These are phyloP conservation scores for Mrakia frigida DNA, from an alignment of 768 basidiomycete genomes.

Conservation along the genomic window DNA sequence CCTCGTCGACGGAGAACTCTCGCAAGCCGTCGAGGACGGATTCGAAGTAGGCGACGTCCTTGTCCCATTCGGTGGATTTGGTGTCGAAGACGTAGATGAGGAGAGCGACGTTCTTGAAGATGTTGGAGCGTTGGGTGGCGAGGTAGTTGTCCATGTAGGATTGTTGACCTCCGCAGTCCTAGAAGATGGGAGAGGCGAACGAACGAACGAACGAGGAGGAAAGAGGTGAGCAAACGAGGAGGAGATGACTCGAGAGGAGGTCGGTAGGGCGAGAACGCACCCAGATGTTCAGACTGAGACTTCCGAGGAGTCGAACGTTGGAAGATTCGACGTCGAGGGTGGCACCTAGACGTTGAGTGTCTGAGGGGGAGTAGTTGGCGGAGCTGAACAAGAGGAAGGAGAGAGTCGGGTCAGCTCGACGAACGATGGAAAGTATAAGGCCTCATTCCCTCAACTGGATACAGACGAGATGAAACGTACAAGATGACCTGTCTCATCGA, in stretches of 20 bases:
- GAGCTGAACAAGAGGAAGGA: conserved; percentile 5
- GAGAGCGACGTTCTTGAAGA: conserved; percentile 93
- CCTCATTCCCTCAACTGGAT: not conserved
- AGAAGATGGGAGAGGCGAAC: conserved; percentile 52
- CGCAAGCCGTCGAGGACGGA: conserved; percentile 80
- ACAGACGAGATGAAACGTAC: conserved; percentile 51
- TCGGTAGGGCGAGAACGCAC: conserved; percentile 35
- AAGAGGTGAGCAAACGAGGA: not conserved
- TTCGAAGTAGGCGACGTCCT: conserved; percentile 86
- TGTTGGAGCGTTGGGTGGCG: conserved; percentile 80
- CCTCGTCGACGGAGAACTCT: conserved; percentile 55
- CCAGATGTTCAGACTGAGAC: conserved; percentile 64
- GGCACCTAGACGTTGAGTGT: conserved; percentile 85
- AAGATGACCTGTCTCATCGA: conserved; percentile 99
- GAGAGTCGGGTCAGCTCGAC: conserved; percentile 32
- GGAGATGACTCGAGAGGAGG: not conserved
- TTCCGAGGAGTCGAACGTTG: conserved; percentile 92
- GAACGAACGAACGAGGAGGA: not conserved
- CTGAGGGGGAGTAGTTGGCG: conserved; percentile 85
- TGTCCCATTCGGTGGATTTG: conserved; percentile 69
- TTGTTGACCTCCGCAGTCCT: conserved; percentile 99
- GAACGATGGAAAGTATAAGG: not conserved
- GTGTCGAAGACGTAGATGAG: conserved; percentile 99
- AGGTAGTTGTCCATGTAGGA: conserved; percentile 98
- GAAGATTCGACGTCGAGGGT: conserved; percentile 98